Conservation (phyloP, 768 basidiomycete species). For the Auriscalpium orientale region DNA sequence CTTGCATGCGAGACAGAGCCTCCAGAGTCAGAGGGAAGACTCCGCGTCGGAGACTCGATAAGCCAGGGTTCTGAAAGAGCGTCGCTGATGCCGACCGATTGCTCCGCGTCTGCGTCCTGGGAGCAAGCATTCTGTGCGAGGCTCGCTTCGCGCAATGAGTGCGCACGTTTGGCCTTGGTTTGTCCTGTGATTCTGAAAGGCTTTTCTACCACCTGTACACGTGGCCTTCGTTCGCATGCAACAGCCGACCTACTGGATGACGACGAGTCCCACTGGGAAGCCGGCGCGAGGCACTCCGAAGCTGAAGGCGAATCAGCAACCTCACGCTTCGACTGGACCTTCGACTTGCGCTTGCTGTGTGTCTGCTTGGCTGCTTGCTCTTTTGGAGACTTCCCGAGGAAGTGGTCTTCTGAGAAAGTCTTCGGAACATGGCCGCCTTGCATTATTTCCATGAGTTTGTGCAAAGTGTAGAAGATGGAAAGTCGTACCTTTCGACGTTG, state of each 20-base stretch:
- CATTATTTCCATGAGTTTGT: background rate
- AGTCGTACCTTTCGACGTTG: conserved; percentile 22
- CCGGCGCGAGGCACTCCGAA: too few species aligned
- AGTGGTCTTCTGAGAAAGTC: conserved; percentile 20
- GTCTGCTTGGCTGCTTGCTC: too few species aligned
- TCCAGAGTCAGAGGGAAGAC: conserved; percentile 13
- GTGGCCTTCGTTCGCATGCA: too few species aligned
- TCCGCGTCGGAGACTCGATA: conserved; percentile 35
- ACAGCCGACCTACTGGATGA: too few species aligned
- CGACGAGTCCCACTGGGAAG: too few species aligned
- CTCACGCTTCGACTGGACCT: too few species aligned
- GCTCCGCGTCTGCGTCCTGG: too few species aligned
- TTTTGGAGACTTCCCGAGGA: conserved; percentile 1
- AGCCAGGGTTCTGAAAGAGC: conserved; percentile 44
- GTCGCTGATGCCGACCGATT: too few species aligned
- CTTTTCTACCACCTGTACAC: background rate
- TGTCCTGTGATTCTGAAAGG: conserved; percentile 1
- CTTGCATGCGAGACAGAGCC: background rate
- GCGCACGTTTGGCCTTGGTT: background rate
- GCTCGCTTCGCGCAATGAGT: too few species aligned
- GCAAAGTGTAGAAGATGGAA: background rate
- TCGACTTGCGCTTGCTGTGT: too few species aligned
- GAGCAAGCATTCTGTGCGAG: too few species aligned
- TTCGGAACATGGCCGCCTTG: conserved; percentile 2
- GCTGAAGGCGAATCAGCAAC: too few species aligned